Evolutionary conservation across 129 eudicot genomes (phyloP).

Genomic region (Scalesia atractyloides): DNA sequence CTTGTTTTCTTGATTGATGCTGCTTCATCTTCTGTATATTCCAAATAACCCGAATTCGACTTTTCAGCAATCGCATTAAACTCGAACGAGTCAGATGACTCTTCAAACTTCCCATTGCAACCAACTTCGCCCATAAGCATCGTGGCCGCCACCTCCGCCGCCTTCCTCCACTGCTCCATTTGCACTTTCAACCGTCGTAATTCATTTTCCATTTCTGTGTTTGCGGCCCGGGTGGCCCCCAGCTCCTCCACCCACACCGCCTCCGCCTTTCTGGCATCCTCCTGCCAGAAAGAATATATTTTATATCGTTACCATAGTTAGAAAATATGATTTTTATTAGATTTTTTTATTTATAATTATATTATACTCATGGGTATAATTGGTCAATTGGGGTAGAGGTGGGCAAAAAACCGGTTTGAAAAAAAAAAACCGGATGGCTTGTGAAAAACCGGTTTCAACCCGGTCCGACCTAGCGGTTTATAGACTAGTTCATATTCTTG

Average conservation of each 20-base stretch:
- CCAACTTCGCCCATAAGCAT: slow-evolving; percentile 56
- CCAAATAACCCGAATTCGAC: slow-evolving; percentile 49
- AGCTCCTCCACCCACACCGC: slow-evolving; percentile 51
- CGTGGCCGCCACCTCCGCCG: slow-evolving; percentile 91
- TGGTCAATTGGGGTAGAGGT: too few species aligned
- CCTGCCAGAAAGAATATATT: too few species aligned
- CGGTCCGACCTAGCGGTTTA: too few species aligned
- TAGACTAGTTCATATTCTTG: too few species aligned
- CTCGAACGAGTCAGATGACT: slow-evolving; percentile 57
- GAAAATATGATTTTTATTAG: too few species aligned
- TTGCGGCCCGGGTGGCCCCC: slow-evolving; percentile 60
- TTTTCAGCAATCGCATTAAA: slow-evolving; percentile 47
- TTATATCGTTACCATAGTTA: too few species aligned
- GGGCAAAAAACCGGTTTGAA: too few species aligned
- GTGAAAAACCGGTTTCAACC: too few species aligned
- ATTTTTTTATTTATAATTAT: too few species aligned
- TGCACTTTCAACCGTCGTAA: slow-evolving; percentile 80
- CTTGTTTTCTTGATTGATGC: slow-evolving; percentile 65
- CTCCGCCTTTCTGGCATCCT: neutral
- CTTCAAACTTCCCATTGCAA: slow-evolving; percentile 50
- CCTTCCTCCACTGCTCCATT: slow-evolving; percentile 94
- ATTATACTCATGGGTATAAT: too few species aligned
- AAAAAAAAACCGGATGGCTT: too few species aligned
- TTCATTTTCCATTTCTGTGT: slow-evolving; percentile 70
- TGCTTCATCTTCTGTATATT: slow-evolving; percentile 70